Conservation (phyloP, 139 green algal species). For the Picochlorum sp. region DNA sequence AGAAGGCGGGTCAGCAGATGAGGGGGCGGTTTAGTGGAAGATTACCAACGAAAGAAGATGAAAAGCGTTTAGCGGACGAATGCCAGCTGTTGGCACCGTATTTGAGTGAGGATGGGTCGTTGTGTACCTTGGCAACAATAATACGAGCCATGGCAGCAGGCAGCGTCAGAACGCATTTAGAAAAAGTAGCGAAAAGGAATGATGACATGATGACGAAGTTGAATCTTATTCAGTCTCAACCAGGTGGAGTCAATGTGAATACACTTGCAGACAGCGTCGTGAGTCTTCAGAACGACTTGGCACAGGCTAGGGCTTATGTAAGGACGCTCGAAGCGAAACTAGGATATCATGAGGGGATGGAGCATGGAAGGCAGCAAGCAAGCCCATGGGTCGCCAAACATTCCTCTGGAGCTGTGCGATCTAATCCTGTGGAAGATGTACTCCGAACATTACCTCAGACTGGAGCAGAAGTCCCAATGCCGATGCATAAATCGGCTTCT, state of each 20-base stretch:
- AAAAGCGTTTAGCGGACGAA: slow-evolving; percentile 67
- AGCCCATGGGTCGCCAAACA: not conserved
- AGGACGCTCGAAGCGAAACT: not conserved
- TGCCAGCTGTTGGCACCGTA: slow-evolving; percentile 65
- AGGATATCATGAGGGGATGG: not conserved
- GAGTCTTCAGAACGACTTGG: not conserved
- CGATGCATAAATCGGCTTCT: too few species aligned
- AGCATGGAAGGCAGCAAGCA: not conserved
- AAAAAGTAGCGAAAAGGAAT: slow-evolving; percentile 35
- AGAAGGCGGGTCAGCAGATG: slow-evolving; percentile 26
- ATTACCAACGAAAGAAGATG: slow-evolving; percentile 75
- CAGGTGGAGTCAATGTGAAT: not conserved
- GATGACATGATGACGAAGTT: not conserved
- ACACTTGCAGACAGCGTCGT: slow-evolving; percentile 1
- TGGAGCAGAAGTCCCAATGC: too few species aligned
- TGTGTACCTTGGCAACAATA: slow-evolving; percentile 74
- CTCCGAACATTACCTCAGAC: too few species aligned
- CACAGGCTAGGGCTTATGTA: not conserved
- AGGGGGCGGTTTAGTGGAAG: slow-evolving; percentile 70
- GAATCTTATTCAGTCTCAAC: not conserved
- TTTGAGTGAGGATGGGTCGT: slow-evolving; percentile 56
- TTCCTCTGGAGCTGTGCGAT: too few species aligned
- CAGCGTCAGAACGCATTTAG: slow-evolving; percentile 49
- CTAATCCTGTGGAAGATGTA: too few species aligned
- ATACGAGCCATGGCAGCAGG: slow-evolving; percentile 68